These are phyloP conservation scores for Yamagishiella unicocca DNA, from an alignment of 139 green algal species.

Conservation along the genomic window DNA sequence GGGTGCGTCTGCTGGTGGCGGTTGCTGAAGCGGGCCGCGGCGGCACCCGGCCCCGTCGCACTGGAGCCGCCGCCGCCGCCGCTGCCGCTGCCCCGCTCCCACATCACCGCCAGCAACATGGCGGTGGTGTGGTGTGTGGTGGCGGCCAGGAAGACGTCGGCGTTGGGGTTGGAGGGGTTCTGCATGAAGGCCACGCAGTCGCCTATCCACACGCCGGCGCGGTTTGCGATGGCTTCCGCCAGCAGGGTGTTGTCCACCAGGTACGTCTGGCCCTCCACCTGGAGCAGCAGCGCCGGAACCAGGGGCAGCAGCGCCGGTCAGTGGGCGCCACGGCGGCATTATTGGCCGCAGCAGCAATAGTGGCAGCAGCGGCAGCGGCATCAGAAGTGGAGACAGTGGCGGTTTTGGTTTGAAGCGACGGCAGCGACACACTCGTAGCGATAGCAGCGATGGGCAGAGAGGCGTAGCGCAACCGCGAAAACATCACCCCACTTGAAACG, in stretches of 20 bases:
- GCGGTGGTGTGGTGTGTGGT: constrained; percentile 31
- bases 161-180: constrained; percentile 28
- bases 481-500: too few species aligned
- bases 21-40: background rate
- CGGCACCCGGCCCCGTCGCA: background rate
- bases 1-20: background rate
- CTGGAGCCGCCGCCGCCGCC: background rate
- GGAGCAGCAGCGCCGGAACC: background rate
- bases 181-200: constrained; percentile 47
- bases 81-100: background rate
- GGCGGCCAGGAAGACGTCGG: constrained; percentile 39
- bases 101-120: constrained; percentile 31
- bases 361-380: too few species aligned
- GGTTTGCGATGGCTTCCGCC: constrained; percentile 12
- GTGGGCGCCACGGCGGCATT: too few species aligned
- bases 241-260: constrained; percentile 38
- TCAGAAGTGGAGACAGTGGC: too few species aligned
- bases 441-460: too few species aligned
- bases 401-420: background rate
- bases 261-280: constrained; percentile 38
- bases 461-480: too few species aligned
- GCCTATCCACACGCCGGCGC: constrained; percentile 44
- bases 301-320: background rate
- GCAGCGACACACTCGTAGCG: too few species aligned
- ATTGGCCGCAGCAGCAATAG: too few species aligned